Percentiles rank a stretch among this genome's conserved stretches.
Conservation (phyloP, 768 basidiomycete genomes). For the Pholiota molesta region DNA sequence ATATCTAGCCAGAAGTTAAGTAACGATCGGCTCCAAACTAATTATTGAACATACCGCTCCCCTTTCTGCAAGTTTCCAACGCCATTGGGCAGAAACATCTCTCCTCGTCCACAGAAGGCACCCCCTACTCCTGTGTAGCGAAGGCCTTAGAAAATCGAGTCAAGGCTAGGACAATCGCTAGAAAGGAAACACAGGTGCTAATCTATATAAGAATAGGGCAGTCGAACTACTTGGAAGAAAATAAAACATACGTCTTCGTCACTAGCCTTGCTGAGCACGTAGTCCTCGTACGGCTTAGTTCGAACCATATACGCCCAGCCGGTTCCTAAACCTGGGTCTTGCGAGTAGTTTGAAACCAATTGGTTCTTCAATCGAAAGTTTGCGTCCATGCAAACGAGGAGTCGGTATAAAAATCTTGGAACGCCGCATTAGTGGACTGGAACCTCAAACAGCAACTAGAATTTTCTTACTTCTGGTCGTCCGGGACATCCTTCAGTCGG, state of each 20-base stretch:
- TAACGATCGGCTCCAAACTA: neutral
- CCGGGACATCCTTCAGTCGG: neutral
- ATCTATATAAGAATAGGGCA: slow-evolving; percentile 2
- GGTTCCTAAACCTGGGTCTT: slow-evolving; percentile 7
- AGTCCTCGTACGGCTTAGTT: slow-evolving; percentile 9
- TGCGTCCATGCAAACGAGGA: neutral
- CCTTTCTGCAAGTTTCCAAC: slow-evolving; percentile 34
- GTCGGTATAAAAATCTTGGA: slow-evolving; percentile 17
- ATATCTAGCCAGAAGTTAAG: slow-evolving; percentile 7
- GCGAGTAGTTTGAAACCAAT: slow-evolving; percentile 12
- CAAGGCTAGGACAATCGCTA: slow-evolving; percentile 12
- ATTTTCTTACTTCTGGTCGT: neutral
- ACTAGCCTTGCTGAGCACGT: slow-evolving; percentile 10
- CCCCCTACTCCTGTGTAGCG: slow-evolving; percentile 18
- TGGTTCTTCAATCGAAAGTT: neutral
- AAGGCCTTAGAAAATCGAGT: slow-evolving; percentile 14
- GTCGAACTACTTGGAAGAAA: neutral
- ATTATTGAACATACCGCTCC: slow-evolving; percentile 26
- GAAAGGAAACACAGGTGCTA: slow-evolving; percentile 19
- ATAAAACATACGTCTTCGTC: slow-evolving; percentile 15
- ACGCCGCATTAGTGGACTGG: too few relatives aligned
- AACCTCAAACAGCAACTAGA: too few relatives aligned
- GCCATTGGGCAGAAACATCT: slow-evolving; percentile 15
- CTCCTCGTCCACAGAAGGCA: slow-evolving; percentile 9
- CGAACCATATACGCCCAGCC: slow-evolving; percentile 15